Evolutionary conservation across 306 rosid species (phyloP).

Genomic region (Coriaria nepalensis): DNA sequence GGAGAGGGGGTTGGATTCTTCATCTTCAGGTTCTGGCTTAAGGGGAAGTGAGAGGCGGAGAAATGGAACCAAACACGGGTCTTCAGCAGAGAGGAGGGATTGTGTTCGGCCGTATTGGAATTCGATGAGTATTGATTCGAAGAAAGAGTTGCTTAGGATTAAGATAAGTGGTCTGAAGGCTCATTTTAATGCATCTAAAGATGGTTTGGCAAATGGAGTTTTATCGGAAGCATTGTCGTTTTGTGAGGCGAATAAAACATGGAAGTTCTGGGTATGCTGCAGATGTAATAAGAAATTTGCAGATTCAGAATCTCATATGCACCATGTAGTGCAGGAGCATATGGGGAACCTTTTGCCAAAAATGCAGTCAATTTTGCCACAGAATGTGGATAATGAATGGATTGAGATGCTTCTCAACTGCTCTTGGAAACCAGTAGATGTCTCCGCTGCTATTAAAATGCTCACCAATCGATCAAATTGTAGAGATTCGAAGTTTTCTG

Average conservation of each 20-base stretch:
- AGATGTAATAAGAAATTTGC: conserved; percentile 44
- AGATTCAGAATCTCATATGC: conserved; percentile 51
- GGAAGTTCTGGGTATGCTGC: conserved; percentile 88
- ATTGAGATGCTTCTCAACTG: conserved; percentile 60
- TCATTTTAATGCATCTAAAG: conserved; percentile 57
- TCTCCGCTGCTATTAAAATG: conserved; percentile 59
- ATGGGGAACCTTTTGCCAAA: conserved; percentile 56
- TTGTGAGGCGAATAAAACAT: conserved; percentile 50
- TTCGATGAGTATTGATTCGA: conserved; percentile 45
- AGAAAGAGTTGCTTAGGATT: conserved; percentile 61
- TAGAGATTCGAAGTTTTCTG: conserved; percentile 27
- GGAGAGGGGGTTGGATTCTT: conserved; percentile 39
- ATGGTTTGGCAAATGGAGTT: conserved; percentile 39
- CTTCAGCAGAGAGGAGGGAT: conserved; percentile 59
- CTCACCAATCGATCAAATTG: conserved; percentile 33
- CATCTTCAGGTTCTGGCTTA: conserved; percentile 41
- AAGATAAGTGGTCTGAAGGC: conserved; percentile 48
- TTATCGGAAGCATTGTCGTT: conserved; percentile 57
- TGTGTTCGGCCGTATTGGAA: conserved; percentile 66
- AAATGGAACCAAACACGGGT: conserved; percentile 47
- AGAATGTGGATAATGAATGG: conserved; percentile 65
- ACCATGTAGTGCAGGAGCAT: conserved; percentile 79
- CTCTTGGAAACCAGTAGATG: conserved; percentile 84
- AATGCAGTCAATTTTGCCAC: conserved; percentile 69
- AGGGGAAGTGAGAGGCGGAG: conserved; percentile 52